A percentile compares a stretch with the other conserved stretches of the same genome.
Evolutionary conservation across 2,329 filamentous ascomycete genomes (phyloP).

Genomic region (Aspergillus chevalieri): DNA sequence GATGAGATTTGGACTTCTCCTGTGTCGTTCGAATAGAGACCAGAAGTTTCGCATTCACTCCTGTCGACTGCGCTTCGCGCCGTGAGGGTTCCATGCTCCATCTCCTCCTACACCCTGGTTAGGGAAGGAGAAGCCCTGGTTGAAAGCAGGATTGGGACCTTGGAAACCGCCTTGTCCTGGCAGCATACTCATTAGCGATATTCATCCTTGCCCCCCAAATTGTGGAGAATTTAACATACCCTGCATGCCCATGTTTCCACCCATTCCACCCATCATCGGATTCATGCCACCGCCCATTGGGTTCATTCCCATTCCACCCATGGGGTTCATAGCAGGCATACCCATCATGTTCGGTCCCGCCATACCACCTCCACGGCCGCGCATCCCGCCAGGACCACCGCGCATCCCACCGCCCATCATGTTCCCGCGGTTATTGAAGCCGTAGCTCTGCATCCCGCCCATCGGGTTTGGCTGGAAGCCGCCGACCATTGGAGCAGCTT

Average conservation of each 20-base stretch:
- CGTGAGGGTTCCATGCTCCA: slow-evolving; percentile 74
- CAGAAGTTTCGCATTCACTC: slow-evolving; percentile 43
- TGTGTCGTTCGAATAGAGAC: background rate
- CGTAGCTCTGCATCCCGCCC: slow-evolving; percentile 48
- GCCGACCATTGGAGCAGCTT: slow-evolving; percentile 43
- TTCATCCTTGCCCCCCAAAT: slow-evolving; percentile 1
- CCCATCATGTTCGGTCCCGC: slow-evolving; percentile 49
- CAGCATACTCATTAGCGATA: slow-evolving; percentile 7
- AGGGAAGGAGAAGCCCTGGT: slow-evolving; percentile 63
- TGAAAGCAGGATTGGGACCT: slow-evolving; percentile 64
- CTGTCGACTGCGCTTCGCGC: slow-evolving; percentile 70
- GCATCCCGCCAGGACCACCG: slow-evolving; percentile 52
- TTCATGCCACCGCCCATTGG: slow-evolving; percentile 53
- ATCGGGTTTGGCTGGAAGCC: slow-evolving; percentile 40
- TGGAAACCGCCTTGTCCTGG: slow-evolving; percentile 54
- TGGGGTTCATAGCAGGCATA: slow-evolving; percentile 48
- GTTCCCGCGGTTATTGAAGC: slow-evolving; percentile 48
- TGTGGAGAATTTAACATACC: slow-evolving; percentile 32
- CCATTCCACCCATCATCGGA: slow-evolving; percentile 50
- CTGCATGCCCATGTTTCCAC: slow-evolving; percentile 44
- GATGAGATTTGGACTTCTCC: background rate
- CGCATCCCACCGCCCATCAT: slow-evolving; percentile 50
- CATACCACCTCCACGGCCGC: slow-evolving; percentile 55
- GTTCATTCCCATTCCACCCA: slow-evolving; percentile 50
- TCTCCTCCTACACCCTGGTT: slow-evolving; percentile 45